Base-by-base conservation (phyloP, 2,329 filamentous ascomycete genomes). In the Epichloe coenophiala region DNA sequence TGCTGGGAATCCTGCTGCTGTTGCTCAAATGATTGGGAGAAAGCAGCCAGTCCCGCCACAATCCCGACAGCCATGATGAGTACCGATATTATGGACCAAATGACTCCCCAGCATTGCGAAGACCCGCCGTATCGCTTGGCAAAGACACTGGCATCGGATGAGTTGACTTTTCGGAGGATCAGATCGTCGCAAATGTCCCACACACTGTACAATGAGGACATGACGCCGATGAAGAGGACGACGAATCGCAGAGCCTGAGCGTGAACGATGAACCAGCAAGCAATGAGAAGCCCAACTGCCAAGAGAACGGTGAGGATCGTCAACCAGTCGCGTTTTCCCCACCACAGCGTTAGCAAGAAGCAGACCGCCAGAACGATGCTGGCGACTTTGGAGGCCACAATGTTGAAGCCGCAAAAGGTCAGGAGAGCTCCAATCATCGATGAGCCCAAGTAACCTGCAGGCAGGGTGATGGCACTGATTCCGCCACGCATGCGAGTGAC, bases 161-260 rank as follows among this genome's bases (percentile, higher is more conserved):
- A 80, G 65, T 90, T 89, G 48, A 90, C 84, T 67, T 89, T 90
- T 52, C 86, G 77, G 4, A 89, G 69, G 57, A 91, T 88, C 35
- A 90, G 71, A 58, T 91, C 86, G 61, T 91, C 86, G 65, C 84
- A 89, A 57, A 90, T 90, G 70, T 90, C 86, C 86, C 86, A 90
- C 5, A 86, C 84, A 56, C 82, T 86, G 65, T 90, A 90, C 1
- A 90, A 74, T 2, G 80, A 83, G 6, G 80, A 85, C 86, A 90
- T 89, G 58, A 89, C 85, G 41, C 86, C 86, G 54, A 90, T 88
- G 60, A 90, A 90, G 31, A 90, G 74, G 48, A 86, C 82, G 48
- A 88, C 77, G 61, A 84, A 90, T 53, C 84, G 72, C 63, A 90
- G 66, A 4, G 85, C 77, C 65, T 88, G 80, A 0, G 83, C 86